Evolutionary conservation across 2,329 filamentous ascomycete species (phyloP), one percentile per base, ranked within the genome.

Genomic region (Fusarium sp.): DNA sequence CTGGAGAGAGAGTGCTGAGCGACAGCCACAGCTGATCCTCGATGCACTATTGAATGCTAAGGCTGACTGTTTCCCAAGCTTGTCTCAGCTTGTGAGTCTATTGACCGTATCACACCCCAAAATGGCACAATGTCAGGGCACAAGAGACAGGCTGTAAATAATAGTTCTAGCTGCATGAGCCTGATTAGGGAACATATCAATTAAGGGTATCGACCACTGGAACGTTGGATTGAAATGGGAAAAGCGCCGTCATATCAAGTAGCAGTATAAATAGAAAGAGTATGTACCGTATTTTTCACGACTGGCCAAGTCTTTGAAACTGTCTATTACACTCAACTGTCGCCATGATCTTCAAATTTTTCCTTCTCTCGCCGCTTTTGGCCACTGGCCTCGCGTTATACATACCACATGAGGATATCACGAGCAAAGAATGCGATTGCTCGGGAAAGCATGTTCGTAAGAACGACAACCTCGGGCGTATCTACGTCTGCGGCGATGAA

Each of bases 401-500:
- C 27, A 11, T 72, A 0, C 60, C 70, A 1, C 59, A 56, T 35
- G 59, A 65, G 11, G 22, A 27, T 3, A 35, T 13, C 2, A 25
- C 27, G 11, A 33, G 33, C 31, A 50, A 55, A 11, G 20, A 15
- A 35, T 72, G 69, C 20, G 33, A 70, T 36, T 72, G 69, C 33
- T 5, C 9, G 0, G 47, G 47, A 15, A 8, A 20, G 4, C 13
- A 11, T 12, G 18, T 52, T 36, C 47, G 5, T 5, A 18, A 11
- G 6, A 52, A 52, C 8, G 13, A 27, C 5, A 11, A 22, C 4
- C 47, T 27, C 17, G 4, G 7, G 8, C 22, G 36, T 5, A 11
- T 49, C 10, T 72, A 62, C 7, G 58, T 72, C 3, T 72, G 70
- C 3, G 70, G 70, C 0, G 70, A 72, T n/a, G 20, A 14, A 20